Percentiles rank a stretch among this genome's conserved stretches.
Conservation (phyloP, 75 land plant species). For the Chamaecyparis obtusa region DNA sequence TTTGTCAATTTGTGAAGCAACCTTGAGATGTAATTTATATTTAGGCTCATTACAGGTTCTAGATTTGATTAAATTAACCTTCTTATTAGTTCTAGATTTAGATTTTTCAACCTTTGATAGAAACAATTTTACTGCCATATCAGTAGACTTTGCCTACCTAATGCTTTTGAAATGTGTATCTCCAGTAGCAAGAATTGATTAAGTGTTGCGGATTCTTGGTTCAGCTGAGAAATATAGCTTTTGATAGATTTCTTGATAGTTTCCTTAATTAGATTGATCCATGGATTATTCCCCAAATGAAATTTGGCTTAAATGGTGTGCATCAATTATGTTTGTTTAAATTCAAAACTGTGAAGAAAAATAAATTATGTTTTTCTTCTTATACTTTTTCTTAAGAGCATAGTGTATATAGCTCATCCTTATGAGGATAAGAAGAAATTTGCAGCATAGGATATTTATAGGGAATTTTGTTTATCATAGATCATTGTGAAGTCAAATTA, state of each 20-base stretch:
- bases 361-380: not conserved
- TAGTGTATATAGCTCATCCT: not conserved
- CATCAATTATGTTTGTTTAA: conserved; percentile 6
- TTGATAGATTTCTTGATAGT: conserved; percentile 92
- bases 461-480: conserved; percentile 31
- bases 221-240: conserved; percentile 92
- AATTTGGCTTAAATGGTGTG: conserved; percentile 85
- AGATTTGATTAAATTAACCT: too few species aligned
- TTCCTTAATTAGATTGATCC: conserved; percentile 94
- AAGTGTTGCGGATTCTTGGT: conserved; percentile 95
- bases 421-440: not conserved
- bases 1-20: too few species aligned
- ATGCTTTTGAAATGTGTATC: not conserved
- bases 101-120: too few species aligned
- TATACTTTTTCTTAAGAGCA: not conserved
- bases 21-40: too few species aligned
- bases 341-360: not conserved
- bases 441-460: not conserved
- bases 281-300: conserved; percentile 81
- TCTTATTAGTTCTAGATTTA: too few species aligned
- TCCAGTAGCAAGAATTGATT: conserved; percentile 86
- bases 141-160: not conserved
- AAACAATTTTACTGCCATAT: too few species aligned
- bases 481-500: conserved; percentile 99
- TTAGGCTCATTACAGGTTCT: too few species aligned